Conservation (phyloP, 164 flowering plant genomes). For the Hamamelis virginiana region DNA sequence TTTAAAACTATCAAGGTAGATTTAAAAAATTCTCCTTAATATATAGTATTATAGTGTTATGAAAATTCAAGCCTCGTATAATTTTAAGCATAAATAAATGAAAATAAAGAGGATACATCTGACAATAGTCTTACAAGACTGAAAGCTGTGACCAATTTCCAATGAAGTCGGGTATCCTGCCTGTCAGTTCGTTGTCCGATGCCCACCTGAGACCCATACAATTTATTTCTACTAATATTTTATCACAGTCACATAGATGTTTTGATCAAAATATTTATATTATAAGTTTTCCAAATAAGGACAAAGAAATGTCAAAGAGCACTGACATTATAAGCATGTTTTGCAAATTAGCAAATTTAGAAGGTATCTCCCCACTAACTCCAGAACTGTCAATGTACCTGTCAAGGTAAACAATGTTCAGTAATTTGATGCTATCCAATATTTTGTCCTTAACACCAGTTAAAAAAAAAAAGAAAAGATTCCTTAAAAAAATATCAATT, state of each 20-base stretch:
- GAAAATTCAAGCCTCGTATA: no score
- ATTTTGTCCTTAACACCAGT: not conserved
- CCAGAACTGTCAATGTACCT: conserved; percentile 56
- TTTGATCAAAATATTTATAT: not conserved
- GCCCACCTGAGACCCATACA: conserved; percentile 53
- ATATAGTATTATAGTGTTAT: no score
- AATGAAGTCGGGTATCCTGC: conserved; percentile 73
- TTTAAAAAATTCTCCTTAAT: not conserved
- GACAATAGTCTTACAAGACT: conserved; percentile 36
- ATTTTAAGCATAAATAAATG: not conserved
- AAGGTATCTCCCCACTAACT: conserved; percentile 53
- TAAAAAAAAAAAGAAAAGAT: not conserved
- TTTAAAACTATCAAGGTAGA: not conserved
- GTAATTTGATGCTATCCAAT: not conserved
- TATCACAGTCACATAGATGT: not conserved
- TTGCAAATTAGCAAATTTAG: conserved; percentile 38
- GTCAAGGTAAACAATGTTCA: conserved; percentile 10
- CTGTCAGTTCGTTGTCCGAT: conserved; percentile 59
- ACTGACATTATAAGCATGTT: conserved; percentile 33
- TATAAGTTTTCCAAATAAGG: not conserved
- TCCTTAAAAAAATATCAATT: no score
- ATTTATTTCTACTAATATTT: not conserved
- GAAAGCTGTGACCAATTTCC: conserved; percentile 61
- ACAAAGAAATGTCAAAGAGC: not conserved
- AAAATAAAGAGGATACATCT: not conserved